Evolutionary conservation across 192 early-diverging fungal species (phyloP), one percentile per base, ranked within the genome.

Genomic region (Coemansia sp.): DNA sequence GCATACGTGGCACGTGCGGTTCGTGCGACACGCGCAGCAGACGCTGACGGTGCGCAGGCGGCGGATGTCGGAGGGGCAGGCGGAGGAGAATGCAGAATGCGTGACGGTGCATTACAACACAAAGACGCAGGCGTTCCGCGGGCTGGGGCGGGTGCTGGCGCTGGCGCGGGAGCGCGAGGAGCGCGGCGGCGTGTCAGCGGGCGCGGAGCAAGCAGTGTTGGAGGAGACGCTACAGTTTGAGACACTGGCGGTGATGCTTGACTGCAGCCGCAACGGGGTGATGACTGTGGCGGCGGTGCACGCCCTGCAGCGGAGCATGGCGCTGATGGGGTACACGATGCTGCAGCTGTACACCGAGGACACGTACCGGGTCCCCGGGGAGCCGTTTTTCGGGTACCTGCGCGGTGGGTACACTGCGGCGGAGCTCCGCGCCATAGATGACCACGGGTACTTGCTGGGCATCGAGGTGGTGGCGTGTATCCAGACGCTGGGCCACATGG

Each of bases 331-430:
- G 5, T 78, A 92, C 70, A 93, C 89, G 59, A 92, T 89, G 80
- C 72, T 94, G 41, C 92, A 93, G 70, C 67, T 94, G 53, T 94
- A 94, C 68, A 94, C 93, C 2, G 93, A 94, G 53, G 93, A 94
- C 53, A 94, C 93, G 0, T 94, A 86, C 67, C 78, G 90, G 60
- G 85, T 91, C 10, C 45, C 53, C 1, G 83, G 66, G 24, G 86
- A 88, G 68, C 87, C 87, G 21, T 84, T 88, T 18, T 89, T 89
- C 61, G 88, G 88, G 4, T 89, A 90, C 62, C 49, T 90, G 59
- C 79, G 86, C 38, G 87, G 86, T 53, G 83, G 82, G 27, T 94
- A 89, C 63, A 81, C 93, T 15, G 73, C 82, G 51, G 82, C 80
- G n/a, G 91, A 94, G 57, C 78, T 92, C 13, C 62, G 73, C 0